phyloP scores from a whole-genome alignment of 306 rosid species.

The Potentilla sterilis region DNA sequence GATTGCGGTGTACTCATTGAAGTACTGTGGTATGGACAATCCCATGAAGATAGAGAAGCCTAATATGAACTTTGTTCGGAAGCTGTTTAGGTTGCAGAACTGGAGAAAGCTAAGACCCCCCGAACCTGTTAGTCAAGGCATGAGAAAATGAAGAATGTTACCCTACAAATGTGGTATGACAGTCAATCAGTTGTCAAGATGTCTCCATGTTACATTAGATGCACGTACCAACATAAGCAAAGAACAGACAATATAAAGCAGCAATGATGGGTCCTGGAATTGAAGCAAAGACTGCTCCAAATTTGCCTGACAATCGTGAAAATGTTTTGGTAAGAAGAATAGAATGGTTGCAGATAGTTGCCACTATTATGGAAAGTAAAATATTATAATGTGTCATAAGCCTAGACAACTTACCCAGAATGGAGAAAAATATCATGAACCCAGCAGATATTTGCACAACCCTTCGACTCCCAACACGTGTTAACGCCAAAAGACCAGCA shows the following conservation, averaged over 20 bases:
- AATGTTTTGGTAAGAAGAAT: conserved; percentile 1
- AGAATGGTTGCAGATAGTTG: conserved; percentile 6
- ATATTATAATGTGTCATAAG: neutral
- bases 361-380: neutral
- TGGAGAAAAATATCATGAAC: conserved; percentile 97
- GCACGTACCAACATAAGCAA: conserved; percentile 89
- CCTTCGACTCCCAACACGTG: conserved; percentile 95
- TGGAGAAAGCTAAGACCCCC: conserved; percentile 96
- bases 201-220: conserved; percentile 11
- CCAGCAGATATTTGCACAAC: conserved; percentile 99
- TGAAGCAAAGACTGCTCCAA: conserved; percentile 94
- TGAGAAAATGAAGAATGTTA: neutral
- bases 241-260: conserved; percentile 91
- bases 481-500: conserved; percentile 94
- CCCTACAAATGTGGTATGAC: neutral
- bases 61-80: conserved; percentile 78
- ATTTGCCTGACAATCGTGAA: conserved; percentile 66
- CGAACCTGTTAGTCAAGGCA: conserved; percentile 45
- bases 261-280: conserved; percentile 90
- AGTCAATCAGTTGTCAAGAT: conserved; percentile 13
- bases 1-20: conserved; percentile 78
- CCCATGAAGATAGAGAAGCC: conserved; percentile 95
- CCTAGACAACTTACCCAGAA: conserved; percentile 61
- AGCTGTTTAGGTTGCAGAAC: conserved; percentile 95
- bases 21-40: conserved; percentile 88